A percentile compares a stretch with the other conserved stretches of the same genome.
Conservation (phyloP, 441 rosid species). For the Brassica hybrid region DNA sequence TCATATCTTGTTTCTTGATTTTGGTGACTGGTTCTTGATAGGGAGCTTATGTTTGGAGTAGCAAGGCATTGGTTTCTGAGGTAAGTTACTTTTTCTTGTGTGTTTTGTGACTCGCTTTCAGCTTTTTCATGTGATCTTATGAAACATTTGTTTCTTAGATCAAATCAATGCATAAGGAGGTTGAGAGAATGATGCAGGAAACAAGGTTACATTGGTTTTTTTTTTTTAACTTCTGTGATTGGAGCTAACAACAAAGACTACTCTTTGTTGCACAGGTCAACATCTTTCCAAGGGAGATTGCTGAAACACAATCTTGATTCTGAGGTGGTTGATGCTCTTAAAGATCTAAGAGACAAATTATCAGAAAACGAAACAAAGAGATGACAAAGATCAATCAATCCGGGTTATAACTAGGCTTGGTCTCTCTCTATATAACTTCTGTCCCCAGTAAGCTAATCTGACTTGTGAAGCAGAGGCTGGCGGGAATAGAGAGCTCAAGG, state of each 20-base stretch:
- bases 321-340: constrained; percentile 81
- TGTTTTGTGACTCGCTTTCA: not conserved
- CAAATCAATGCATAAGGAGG: constrained; percentile 71
- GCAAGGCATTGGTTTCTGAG: constrained; percentile 87
- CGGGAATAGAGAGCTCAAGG: constrained; percentile 9
- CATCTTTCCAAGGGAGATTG: constrained; percentile 80
- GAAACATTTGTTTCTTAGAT: constrained; percentile 58
- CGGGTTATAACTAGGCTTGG: not conserved
- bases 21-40: constrained; percentile 41
- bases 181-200: constrained; percentile 72
- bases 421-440: not conserved
- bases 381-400: constrained; percentile 34
- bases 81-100: constrained; percentile 40
- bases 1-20: constrained; percentile 21
- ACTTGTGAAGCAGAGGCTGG: constrained; percentile 12
- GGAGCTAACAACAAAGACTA: constrained; percentile 4
- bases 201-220: constrained; percentile 55
- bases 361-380: constrained; percentile 52
- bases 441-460: constrained; percentile 8
- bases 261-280: constrained; percentile 50
- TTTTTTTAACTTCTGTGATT: constrained; percentile 12
- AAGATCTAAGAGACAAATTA: constrained; percentile 66
- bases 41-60: constrained; percentile 98
- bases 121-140: not conserved
- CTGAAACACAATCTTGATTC: constrained; percentile 84